Evolutionary conservation across 2,329 filamentous ascomycete genomes (phyloP).

Genomic region (Delphinella strobiligena): DNA sequence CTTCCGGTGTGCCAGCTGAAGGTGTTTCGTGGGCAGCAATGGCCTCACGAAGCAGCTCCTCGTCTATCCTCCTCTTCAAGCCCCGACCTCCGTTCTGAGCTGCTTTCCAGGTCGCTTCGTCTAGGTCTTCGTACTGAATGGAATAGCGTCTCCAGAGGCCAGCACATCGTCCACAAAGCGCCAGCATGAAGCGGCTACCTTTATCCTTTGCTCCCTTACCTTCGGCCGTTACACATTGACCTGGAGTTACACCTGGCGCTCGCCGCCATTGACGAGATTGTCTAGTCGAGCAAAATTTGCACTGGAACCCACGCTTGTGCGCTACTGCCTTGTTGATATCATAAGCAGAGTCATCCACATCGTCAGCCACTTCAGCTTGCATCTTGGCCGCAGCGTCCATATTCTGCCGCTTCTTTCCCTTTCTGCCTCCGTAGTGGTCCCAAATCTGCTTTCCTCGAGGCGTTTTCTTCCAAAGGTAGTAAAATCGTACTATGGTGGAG

Average conservation of each 20-base stretch:
- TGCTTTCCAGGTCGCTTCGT: slow-evolving; percentile 83
- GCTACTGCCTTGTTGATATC: slow-evolving; percentile 72
- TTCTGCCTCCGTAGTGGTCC: slow-evolving; percentile 77
- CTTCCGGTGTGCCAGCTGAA: slow-evolving; percentile 14
- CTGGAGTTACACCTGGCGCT: slow-evolving; percentile 65
- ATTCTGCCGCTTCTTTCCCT: slow-evolving; percentile 56
- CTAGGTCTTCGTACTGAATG: slow-evolving; percentile 88
- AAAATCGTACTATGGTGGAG: slow-evolving; percentile 76
- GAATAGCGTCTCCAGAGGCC: slow-evolving; percentile 92
- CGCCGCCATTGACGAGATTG: slow-evolving; percentile 82
- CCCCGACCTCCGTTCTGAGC: slow-evolving; percentile 69
- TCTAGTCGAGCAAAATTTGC: slow-evolving; percentile 81
- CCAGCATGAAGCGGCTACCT: slow-evolving; percentile 59
- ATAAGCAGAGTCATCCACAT: slow-evolving; percentile 89
- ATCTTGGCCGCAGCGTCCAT: slow-evolving; percentile 58
- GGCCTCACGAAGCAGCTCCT: slow-evolving; percentile 75
- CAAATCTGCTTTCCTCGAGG: slow-evolving; percentile 75
- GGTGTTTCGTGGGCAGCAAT: slow-evolving; percentile 47
- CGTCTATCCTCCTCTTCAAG: slow-evolving; percentile 81
- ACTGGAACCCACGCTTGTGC: slow-evolving; percentile 75
- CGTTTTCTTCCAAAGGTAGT: slow-evolving; percentile 98
- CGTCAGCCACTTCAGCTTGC: slow-evolving; percentile 84
- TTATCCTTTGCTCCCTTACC: slow-evolving; percentile 63
- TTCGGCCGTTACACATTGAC: slow-evolving; percentile 56
- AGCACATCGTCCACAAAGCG: slow-evolving; percentile 81